Conservation (phyloP, 805 yeast genomes). For the Wickerhamiella allomyrinae region DNA sequence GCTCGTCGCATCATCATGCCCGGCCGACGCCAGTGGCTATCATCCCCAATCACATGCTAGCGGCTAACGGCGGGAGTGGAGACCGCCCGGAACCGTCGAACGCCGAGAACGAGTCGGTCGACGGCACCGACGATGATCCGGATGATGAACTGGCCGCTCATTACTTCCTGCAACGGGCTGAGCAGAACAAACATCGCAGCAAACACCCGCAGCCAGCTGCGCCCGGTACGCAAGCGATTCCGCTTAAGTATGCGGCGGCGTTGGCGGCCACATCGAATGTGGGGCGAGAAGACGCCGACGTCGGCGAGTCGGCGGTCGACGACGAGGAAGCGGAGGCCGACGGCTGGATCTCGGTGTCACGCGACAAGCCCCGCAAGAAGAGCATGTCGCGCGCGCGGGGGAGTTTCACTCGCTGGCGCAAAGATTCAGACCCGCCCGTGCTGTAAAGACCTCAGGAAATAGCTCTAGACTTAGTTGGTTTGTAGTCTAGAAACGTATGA, state of each 20-base stretch:
- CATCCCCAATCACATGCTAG: not conserved
- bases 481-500: no score
- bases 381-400: constrained; percentile 10
- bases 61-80: not conserved
- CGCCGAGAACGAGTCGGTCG: constrained; percentile 3
- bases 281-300: constrained; percentile 6
- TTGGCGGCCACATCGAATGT: constrained; percentile 17
- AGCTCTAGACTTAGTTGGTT: no score
- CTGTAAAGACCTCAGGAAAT: no score
- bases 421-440: no score
- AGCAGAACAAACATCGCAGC: constrained; percentile 6
- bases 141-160: constrained; percentile 22
- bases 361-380: constrained; percentile 13
- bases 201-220: constrained; percentile 6
- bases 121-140: constrained; percentile 14
- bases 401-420: constrained; percentile 14
- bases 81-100: not conserved
- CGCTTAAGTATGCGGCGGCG: constrained; percentile 18
- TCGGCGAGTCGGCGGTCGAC: constrained; percentile 6
- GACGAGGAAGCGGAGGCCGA: constrained; percentile 15
- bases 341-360: constrained; percentile 19
- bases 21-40: constrained; percentile 9
- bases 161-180: constrained; percentile 11
- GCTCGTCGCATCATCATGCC: constrained; percentile 13
- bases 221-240: constrained; percentile 11